Base-by-base conservation (phyloP, 768 basidiomycete species). In the Trichaptum fuscoviolaceum region DNA sequence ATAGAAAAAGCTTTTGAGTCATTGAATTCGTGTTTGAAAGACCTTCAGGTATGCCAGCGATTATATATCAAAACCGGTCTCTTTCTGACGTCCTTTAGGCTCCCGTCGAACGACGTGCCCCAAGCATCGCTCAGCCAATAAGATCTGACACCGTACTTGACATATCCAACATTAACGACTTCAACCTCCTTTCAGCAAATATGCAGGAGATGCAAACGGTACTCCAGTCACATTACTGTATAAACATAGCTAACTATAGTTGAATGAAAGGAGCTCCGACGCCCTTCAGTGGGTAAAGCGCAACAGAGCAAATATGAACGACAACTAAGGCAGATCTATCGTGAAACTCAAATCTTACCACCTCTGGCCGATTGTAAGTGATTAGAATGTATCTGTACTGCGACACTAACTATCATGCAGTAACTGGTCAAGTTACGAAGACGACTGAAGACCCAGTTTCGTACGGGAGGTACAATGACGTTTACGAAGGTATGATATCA, bases 291-390 rank as follows among this genome's bases (percentile, higher is more conserved):
- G 15, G 42, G 42, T 12, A 12, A 15, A 15, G 42, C 42, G 20
- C 6, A 52, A 52, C 42, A 52, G 42, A 52, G 42, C 42, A 52
- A 52, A 3, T 52, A 52, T 52, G 6, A 52, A 12, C 42, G 42
- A 52, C 42, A 52, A 12, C 70, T 83, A 12, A 78, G 79, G 77
- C 68, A 74, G 62, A 70, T 84, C 26, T 77, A 79, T 59, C 69
- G 77, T 65, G 73, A 76, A 57, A 80, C 81, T 10, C 70, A 74
- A 26, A 77, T 75, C 64, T 70, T 83, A 9, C 82, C 82, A 30
- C 82, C 82, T 4, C 70, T 81, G 58, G 75, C 75, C 30, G 79
- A 83, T 69, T 69, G 81, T 83, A 69, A 64, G 80, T 70, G n/a
- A 18, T n/a, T 25, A 58, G 8, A 25, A 57, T 8, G 35, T 25